Evolutionary conservation across 257 asterid genomes (phyloP).

Genomic region (Lithospermum erythrorhizon): DNA sequence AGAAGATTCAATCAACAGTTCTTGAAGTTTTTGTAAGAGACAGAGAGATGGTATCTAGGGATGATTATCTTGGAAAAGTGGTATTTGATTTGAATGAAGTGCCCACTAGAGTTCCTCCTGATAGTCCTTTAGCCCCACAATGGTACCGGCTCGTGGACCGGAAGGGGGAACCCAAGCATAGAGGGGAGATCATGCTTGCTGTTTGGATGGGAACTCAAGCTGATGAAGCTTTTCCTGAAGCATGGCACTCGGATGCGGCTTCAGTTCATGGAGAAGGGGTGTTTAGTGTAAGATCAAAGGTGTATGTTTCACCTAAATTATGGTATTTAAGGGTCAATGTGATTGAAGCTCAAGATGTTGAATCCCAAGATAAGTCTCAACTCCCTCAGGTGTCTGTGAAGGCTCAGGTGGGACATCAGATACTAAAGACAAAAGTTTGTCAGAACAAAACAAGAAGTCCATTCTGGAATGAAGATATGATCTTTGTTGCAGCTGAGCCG

Average conservation of each 20-base stretch:
- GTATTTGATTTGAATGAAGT: slow-evolving; percentile 10
- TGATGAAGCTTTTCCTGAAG: slow-evolving; percentile 15
- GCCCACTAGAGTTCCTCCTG: slow-evolving; percentile 13
- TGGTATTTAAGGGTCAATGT: slow-evolving; percentile 12
- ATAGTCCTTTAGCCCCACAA: slow-evolving; percentile 12
- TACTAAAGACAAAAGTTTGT: slow-evolving; percentile 4
- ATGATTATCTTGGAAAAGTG: slow-evolving; percentile 10
- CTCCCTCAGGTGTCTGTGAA: slow-evolving; percentile 11
- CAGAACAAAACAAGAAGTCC: slow-evolving; percentile 9
- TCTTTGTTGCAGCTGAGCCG: slow-evolving; percentile 11
- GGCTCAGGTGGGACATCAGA: slow-evolving; percentile 12
- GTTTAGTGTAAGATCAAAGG: slow-evolving; percentile 10
- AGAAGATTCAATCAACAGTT: slow-evolving; percentile 13
- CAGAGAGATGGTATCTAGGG: slow-evolving; percentile 7
- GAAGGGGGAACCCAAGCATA: slow-evolving; percentile 6
- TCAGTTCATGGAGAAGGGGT: slow-evolving; percentile 13
- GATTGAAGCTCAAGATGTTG: slow-evolving; percentile 9
- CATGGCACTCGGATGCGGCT: slow-evolving; percentile 14
- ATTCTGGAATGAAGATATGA: slow-evolving; percentile 11
- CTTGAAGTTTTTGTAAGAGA: slow-evolving; percentile 12
- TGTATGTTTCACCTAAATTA: slow-evolving; percentile 11
- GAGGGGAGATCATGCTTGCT: slow-evolving; percentile 12
- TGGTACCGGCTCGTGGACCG: slow-evolving; percentile 9
- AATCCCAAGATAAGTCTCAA: slow-evolving; percentile 7
- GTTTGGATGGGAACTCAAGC: slow-evolving; percentile 16